These are phyloP conservation scores for Thelephora aurantiotincta DNA, from an alignment of 768 basidiomycete species.

Conservation along the genomic window DNA sequence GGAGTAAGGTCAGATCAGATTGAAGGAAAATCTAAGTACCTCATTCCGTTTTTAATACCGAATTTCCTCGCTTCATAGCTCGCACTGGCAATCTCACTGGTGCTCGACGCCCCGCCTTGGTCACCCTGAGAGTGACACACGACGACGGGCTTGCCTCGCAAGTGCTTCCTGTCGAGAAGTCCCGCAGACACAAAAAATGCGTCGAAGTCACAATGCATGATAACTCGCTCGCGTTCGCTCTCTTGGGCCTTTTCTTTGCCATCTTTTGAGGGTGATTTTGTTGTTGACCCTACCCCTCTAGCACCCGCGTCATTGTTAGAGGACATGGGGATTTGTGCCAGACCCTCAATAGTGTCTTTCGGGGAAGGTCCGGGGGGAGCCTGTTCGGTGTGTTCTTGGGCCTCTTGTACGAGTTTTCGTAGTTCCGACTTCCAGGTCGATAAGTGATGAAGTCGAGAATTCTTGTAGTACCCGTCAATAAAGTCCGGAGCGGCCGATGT, in stretches of 20 bases:
- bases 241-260: constrained; percentile 35
- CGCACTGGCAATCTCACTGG: constrained; percentile 88
- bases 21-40: constrained; percentile 27
- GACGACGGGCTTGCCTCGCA: constrained; percentile 80
- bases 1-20: background rate
- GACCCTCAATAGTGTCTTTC: too few species aligned
- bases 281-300: constrained; percentile 30
- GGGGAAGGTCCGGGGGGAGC: background rate
- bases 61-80: constrained; percentile 87
- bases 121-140: constrained; percentile 88
- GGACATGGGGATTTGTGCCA: background rate
- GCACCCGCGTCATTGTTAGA: constrained; percentile 28
- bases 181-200: constrained; percentile 96
- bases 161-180: constrained; percentile 59
- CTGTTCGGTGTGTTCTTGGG: constrained; percentile 55
- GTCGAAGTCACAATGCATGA: constrained; percentile 94
- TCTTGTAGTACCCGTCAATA: constrained; percentile 54
- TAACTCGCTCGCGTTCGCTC: constrained; percentile 39
- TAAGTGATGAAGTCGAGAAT: constrained; percentile 87
- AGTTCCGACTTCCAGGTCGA: constrained; percentile 90
- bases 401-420: constrained; percentile 61
- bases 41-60: constrained; percentile 93
- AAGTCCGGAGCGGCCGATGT: constrained; percentile 81
- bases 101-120: constrained; percentile 62
- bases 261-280: constrained; percentile 38